Conservation (phyloP, 305 asterid genomes). For the Solanum aculeatissimum region DNA sequence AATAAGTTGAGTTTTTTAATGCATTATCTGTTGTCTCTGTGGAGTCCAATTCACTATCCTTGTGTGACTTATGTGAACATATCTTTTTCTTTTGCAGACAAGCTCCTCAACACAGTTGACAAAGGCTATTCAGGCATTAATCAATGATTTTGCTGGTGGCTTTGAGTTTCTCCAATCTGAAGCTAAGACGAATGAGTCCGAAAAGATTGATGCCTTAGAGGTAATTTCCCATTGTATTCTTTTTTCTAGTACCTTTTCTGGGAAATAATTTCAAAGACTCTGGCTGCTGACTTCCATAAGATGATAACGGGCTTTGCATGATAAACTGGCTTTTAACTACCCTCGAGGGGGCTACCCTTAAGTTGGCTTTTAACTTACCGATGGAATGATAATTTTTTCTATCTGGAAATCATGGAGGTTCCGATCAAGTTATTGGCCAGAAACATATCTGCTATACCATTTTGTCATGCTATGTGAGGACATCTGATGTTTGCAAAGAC, state of each 20-base stretch:
- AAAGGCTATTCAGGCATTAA: constrained; percentile 52
- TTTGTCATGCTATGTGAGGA: not conserved
- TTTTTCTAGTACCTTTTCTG: not conserved
- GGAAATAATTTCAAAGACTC: not conserved
- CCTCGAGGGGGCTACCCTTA: not conserved
- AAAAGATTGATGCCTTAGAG: constrained; percentile 92
- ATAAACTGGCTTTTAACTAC: not conserved
- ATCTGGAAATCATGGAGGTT: not conserved
- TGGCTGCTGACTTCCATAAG: not conserved
- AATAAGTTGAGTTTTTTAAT: not conserved
- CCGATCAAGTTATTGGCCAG: not conserved
- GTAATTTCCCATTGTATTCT: constrained; percentile 19
- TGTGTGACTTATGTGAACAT: not conserved
- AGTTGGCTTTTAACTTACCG: not conserved
- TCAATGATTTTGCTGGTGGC: constrained; percentile 53
- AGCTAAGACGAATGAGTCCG: constrained; percentile 56
- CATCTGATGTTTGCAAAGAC: not conserved
- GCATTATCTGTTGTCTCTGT: not conserved
- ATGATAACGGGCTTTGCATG: not conserved
- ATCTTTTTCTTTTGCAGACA: constrained; percentile 33
- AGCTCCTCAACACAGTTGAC: constrained; percentile 55
- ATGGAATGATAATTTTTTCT: not conserved
- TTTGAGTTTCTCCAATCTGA: constrained; percentile 51
- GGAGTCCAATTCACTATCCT: not conserved
- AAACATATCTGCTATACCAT: not conserved